Conservation (phyloP, 2,329 filamentous ascomycete genomes). For the Aspergillus japonicus region DNA sequence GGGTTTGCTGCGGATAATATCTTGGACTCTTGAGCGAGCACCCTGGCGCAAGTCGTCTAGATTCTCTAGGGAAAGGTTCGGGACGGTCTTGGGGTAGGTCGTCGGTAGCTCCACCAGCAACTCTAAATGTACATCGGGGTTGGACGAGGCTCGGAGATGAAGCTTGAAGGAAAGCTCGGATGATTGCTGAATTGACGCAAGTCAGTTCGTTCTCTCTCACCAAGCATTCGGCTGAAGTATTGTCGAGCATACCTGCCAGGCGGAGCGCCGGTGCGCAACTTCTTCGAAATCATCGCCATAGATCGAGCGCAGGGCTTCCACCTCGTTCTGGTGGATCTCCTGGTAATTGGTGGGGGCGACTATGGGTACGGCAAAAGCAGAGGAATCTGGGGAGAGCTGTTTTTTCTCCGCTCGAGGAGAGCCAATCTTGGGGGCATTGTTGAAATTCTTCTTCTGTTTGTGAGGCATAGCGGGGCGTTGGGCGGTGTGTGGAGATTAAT, state of each 20-base stretch:
- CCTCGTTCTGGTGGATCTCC: slow-evolving; percentile 82
- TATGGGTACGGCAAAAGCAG: slow-evolving; percentile 32
- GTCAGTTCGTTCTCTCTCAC: not conserved
- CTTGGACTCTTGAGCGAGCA: slow-evolving; percentile 68
- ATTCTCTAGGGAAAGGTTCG: slow-evolving; percentile 68
- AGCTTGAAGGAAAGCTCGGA: slow-evolving; percentile 79
- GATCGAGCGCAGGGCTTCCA: slow-evolving; percentile 80
- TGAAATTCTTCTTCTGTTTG: slow-evolving; percentile 45
- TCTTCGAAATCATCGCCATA: slow-evolving; percentile 85
- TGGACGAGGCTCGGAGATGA: slow-evolving; percentile 69
- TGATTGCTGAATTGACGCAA: slow-evolving; percentile 60
- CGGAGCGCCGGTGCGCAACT: slow-evolving; percentile 65
- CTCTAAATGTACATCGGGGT: slow-evolving; percentile 68
- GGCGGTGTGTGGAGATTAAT: slow-evolving; percentile 32
- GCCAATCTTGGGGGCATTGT: slow-evolving; percentile 32
- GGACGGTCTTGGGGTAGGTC: slow-evolving; percentile 84
- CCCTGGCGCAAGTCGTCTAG: slow-evolving; percentile 65
- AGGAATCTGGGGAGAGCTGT: slow-evolving; percentile 25
- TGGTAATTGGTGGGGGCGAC: slow-evolving; percentile 63
- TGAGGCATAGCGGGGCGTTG: slow-evolving; percentile 45
- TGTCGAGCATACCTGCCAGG: slow-evolving; percentile 74
- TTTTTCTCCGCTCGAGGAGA: slow-evolving; percentile 38
- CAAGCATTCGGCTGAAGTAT: not conserved
- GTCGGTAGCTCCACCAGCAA: slow-evolving; percentile 81
- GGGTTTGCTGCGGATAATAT: slow-evolving; percentile 67